These are phyloP conservation scores for Umbilicus rupestris DNA, from an alignment of 164 flowering plant genomes.

Conservation along the genomic window DNA sequence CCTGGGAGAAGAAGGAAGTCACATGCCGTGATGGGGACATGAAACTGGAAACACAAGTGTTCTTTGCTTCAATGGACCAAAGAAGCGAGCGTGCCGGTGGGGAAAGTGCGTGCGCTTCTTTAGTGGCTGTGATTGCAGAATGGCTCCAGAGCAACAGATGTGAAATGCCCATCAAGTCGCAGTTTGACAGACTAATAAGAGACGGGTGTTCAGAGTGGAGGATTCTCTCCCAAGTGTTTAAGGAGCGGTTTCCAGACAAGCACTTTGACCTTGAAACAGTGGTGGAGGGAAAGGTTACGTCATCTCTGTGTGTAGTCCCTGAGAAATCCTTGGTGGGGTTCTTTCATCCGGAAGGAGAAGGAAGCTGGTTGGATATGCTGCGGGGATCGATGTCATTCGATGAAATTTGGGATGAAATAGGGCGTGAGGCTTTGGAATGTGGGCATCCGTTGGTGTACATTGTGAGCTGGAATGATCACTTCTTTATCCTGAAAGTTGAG, in stretches of 20 bases:
- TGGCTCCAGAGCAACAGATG: conserved; percentile 21
- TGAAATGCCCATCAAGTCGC: conserved; percentile 27
- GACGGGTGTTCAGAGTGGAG: conserved; percentile 28
- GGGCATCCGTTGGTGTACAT: conserved; percentile 15
- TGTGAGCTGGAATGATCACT: conserved; percentile 25
- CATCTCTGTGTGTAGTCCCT: conserved; percentile 16
- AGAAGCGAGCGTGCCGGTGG: too few relatives aligned
- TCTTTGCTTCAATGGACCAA: conserved; percentile 94
- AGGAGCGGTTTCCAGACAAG: conserved; percentile 25
- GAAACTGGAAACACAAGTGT: conserved; percentile 71
- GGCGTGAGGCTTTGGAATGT: conserved; percentile 5
- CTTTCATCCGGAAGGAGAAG: conserved; percentile 28
- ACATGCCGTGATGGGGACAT: conserved; percentile 60
- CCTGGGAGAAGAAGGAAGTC: conserved; percentile 82
- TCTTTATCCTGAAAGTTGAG: conserved; percentile 18
- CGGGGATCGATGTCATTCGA: conserved; percentile 34
- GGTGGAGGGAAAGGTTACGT: conserved; percentile 21
- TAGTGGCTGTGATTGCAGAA: too few relatives aligned
- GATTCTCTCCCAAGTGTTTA: too few relatives aligned
- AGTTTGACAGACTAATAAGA: conserved; percentile 23
- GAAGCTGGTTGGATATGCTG: conserved; percentile 20
- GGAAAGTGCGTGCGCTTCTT: too few relatives aligned
- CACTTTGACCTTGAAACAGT: conserved; percentile 37
- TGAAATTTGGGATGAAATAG: conserved; percentile 25
- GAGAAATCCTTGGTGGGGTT: conserved; percentile 30